Conservation (phyloP, 2,329 filamentous ascomycete genomes). For the Chaetomium globosum region DNA sequence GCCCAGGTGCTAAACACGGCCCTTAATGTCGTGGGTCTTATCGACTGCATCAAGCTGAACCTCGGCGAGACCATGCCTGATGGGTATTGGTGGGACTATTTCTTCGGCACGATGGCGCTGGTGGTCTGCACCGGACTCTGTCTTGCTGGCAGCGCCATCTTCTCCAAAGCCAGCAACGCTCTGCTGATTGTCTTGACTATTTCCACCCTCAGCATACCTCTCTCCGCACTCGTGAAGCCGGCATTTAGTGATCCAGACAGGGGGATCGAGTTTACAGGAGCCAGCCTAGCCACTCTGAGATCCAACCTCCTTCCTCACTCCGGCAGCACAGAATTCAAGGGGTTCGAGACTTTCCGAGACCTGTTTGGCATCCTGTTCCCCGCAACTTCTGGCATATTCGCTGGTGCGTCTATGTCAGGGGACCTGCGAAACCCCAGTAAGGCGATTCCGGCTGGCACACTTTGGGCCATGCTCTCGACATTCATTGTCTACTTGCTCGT, state of each 20-base stretch:
- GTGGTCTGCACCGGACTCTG: constrained; percentile 73
- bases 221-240: constrained; percentile 69
- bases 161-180: constrained; percentile 77
- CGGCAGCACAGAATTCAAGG: constrained; percentile 62
- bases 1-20: constrained; percentile 86
- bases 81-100: constrained; percentile 75
- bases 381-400: constrained; percentile 64
- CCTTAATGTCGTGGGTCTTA: constrained; percentile 82
- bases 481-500: constrained; percentile 76
- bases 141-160: constrained; percentile 76
- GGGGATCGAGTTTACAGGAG: constrained; percentile 75
- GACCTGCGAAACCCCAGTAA: constrained; percentile 81
- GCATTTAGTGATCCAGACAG: constrained; percentile 67
- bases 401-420: constrained; percentile 87
- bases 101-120: constrained; percentile 72
- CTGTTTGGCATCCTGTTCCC: constrained; percentile 87
- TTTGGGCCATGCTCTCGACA: constrained; percentile 75
- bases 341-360: constrained; percentile 72
- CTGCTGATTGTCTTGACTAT: constrained; percentile 71
- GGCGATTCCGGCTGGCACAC: constrained; percentile 80
- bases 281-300: constrained; percentile 69
- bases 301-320: constrained; percentile 75
- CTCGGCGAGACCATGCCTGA: constrained; percentile 68
- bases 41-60: constrained; percentile 79
- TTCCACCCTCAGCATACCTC: constrained; percentile 77